A percentile compares a stretch with the other conserved stretches of the same genome.
Conservation (phyloP, 1,139 yeast genomes). For the Yamadazyma atmosphaerica region DNA sequence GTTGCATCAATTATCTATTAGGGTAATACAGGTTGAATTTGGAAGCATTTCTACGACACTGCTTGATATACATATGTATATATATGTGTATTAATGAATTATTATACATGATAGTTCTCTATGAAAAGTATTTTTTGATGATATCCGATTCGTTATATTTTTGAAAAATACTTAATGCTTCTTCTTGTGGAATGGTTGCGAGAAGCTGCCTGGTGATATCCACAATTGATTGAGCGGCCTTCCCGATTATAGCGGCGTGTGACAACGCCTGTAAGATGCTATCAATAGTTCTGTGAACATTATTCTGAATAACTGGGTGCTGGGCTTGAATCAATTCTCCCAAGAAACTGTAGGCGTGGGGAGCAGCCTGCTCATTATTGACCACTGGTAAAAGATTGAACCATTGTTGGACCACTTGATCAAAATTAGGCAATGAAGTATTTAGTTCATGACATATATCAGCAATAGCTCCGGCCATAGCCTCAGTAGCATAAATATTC, state of each 20-base stretch:
- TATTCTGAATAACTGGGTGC: conserved; percentile 58
- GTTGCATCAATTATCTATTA: too few relatives aligned
- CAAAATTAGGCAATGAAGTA: conserved; percentile 57
- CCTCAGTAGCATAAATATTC: conserved; percentile 84
- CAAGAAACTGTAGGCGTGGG: conserved; percentile 78
- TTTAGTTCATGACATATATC: conserved; percentile 67
- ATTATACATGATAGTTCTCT: conserved; percentile 1
- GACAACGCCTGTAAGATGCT: conserved; percentile 75
- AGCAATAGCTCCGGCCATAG: conserved; percentile 80
- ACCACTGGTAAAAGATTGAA: conserved; percentile 76
- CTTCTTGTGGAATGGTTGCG: conserved; percentile 53
- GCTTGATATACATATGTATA: not conserved
- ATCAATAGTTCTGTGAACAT: conserved; percentile 68
- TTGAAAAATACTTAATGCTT: conserved; percentile 64
- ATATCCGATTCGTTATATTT: conserved; percentile 24
- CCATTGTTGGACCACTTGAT: conserved; percentile 73
- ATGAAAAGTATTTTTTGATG: conserved; percentile 15
- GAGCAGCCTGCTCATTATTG: conserved; percentile 87
- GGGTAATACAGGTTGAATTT: too few relatives aligned
- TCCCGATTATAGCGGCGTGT: conserved; percentile 67
- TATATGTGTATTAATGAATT: not conserved
- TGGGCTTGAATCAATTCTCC: conserved; percentile 69
- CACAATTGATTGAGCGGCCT: conserved; percentile 65
- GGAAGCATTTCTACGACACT: too few relatives aligned
- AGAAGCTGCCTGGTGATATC: conserved; percentile 56